Conservation (phyloP, 202 grass and related monocot genomes). For the Schoenoplectus triqueter region DNA sequence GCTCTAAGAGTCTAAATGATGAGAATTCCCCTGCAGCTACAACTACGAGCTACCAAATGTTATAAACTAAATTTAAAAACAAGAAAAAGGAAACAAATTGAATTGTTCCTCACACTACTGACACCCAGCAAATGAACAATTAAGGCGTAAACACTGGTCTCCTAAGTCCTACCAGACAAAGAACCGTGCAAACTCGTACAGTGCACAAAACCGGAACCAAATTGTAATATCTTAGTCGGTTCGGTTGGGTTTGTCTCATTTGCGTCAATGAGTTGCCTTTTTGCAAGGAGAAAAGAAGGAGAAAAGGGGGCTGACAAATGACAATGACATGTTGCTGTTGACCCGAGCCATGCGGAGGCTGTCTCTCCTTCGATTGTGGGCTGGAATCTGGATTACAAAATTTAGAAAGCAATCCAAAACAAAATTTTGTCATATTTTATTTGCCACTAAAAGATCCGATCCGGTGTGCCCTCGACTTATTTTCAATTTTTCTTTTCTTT, state of each 20-base stretch:
- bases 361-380: conserved; percentile 33
- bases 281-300: neutral
- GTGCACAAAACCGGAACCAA: neutral
- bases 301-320: neutral
- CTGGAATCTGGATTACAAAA: neutral
- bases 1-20: no score
- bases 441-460: neutral
- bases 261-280: neutral
- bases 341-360: conserved; percentile 30
- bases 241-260: neutral
- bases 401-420: conserved; percentile 2
- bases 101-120: neutral
- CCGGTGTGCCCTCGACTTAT: neutral
- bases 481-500: neutral
- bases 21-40: no score
- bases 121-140: neutral
- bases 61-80: no score
- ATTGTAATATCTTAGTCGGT: neutral
- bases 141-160: neutral
- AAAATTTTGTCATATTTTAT: neutral
- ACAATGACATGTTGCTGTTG: conserved; percentile 3
- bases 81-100: neutral
- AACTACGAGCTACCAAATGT: no score
- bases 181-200: neutral
- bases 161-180: neutral